Percentiles rank a stretch among this genome's conserved stretches.
Evolutionary conservation across 768 basidiomycete species (phyloP).

Genomic region (Pluteus cervinus): DNA sequence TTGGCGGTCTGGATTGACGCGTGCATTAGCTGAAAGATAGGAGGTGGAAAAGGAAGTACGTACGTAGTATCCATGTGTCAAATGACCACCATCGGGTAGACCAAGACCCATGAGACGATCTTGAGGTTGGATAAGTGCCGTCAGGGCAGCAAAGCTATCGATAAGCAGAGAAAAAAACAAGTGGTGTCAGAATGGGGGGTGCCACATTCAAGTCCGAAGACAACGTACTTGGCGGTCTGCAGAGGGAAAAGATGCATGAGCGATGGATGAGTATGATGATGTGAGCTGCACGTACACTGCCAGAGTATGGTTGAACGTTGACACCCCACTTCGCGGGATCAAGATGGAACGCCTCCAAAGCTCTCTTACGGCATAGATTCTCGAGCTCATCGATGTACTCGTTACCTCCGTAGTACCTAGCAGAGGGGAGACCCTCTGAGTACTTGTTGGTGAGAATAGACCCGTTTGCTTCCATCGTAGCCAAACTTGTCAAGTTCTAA

Average conservation of each 20-base stretch:
- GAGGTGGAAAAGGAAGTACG: constrained; percentile 18
- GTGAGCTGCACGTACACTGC: constrained; percentile 51
- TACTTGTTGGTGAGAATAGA: constrained; percentile 99
- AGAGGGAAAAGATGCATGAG: constrained; percentile 4
- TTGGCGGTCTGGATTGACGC: constrained; percentile 69
- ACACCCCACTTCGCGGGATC: constrained; percentile 94
- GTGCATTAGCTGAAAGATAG: constrained; percentile 6
- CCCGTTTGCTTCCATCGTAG: constrained; percentile 97
- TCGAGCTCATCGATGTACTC: constrained; percentile 98
- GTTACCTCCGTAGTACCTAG: constrained; percentile 96
- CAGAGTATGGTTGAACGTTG: constrained; percentile 98
- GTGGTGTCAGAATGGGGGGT: constrained; percentile 12
- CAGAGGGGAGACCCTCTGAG: constrained; percentile 98
- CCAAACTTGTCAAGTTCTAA: constrained; percentile 93
- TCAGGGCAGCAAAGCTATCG: constrained; percentile 88
- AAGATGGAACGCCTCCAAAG: constrained; percentile 92
- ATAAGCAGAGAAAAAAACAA: constrained; percentile 5
- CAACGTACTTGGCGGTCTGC: constrained; percentile 81
- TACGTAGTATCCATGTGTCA: constrained; percentile 97
- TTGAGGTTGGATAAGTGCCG: constrained; percentile 93
- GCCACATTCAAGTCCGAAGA: not conserved
- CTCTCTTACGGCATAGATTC: constrained; percentile 89
- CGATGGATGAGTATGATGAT: constrained; percentile 1
- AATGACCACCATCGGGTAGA: constrained; percentile 94
- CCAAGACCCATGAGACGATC: constrained; percentile 99